Evolutionary conservation across 1,284 basidiomycete genomes (phyloP), one percentile per base, ranked within the genome.

Genomic region (Microbotryum silenes-acaulis): DNA sequence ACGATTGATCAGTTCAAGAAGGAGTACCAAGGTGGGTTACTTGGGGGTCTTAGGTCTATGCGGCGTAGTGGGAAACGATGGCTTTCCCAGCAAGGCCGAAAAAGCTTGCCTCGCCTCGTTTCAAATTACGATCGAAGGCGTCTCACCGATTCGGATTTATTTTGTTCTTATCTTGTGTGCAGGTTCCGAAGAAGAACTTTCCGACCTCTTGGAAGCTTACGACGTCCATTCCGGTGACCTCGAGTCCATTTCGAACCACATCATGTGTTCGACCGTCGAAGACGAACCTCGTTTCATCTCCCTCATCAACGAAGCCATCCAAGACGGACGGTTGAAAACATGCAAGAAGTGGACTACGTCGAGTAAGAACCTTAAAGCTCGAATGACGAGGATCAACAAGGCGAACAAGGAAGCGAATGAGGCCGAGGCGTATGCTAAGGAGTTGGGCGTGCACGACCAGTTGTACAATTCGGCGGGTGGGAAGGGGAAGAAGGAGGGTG

Each of bases 401-500:
- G 72, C 70, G 1, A 81, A 81, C 77, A 88, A 87, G 74, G 90
- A 93, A 75, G 89, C 89, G 0, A 78, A 79, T 56, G 89, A 94
- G 72, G 92, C 92, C 1, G 92, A 96, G 74, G 79, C 83, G 51
- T 77, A 87, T 25, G 91, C 92, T 1, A 89, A 85, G 71, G 89
- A 92, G 70, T 77, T 97, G 20, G 92, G 91, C 14, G 88, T 96
- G 9, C 92, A 90, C 87, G 91, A 96, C 62, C 91, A 96, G 74
- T 93, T 97, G 72, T 96, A 89, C 73, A 42, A 2, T 42, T 42
- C 37, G 37, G 37, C 37, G 37, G 37, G 14, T 4, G 37, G 14
- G 14, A 42, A 42, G 14, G 91, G 90, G 2, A 83, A 78, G 87
- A 21, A 54, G 42, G 37, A 51, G 31, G 25, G 21, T 12, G 57